These are phyloP conservation scores for Oxyria digyna DNA, from an alignment of 148 eudicot genomes.

Conservation along the genomic window DNA sequence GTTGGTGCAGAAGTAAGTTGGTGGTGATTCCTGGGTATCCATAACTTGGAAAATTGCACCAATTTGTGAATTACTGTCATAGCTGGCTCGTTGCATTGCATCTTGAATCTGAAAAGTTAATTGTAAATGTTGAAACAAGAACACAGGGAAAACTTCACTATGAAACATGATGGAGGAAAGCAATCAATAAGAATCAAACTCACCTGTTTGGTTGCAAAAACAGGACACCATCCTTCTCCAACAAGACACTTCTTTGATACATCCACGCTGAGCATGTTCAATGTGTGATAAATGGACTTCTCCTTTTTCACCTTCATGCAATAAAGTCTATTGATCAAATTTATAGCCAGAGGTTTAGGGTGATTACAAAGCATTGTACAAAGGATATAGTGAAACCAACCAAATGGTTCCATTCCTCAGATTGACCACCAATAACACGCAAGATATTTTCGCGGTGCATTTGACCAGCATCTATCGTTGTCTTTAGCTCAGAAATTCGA, in stretches of 20 bases:
- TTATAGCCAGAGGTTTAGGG: background rate
- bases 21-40: constrained; percentile 76
- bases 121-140: background rate
- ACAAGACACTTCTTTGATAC: constrained; percentile 97
- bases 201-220: constrained; percentile 84
- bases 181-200: background rate
- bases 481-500: constrained; percentile 70
- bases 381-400: constrained; percentile 27
- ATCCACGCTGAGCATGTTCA: constrained; percentile 96
- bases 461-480: constrained; percentile 73
- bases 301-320: constrained; percentile 63
- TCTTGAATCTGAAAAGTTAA: constrained; percentile 64
- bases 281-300: constrained; percentile 81
- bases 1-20: constrained; percentile 82
- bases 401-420: constrained; percentile 76
- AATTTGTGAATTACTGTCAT: constrained; percentile 85
- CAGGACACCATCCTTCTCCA: constrained; percentile 99
- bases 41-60: constrained; percentile 85
- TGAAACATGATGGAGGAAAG: background rate
- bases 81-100: constrained; percentile 60
- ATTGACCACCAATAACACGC: constrained; percentile 65
- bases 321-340: background rate
- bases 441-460: constrained; percentile 61
- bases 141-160: constrained; percentile 10
- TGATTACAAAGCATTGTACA: background rate